These are phyloP conservation scores for Psilocybe subaeruginosa DNA, from an alignment of 768 basidiomycete species.

Conservation along the genomic window DNA sequence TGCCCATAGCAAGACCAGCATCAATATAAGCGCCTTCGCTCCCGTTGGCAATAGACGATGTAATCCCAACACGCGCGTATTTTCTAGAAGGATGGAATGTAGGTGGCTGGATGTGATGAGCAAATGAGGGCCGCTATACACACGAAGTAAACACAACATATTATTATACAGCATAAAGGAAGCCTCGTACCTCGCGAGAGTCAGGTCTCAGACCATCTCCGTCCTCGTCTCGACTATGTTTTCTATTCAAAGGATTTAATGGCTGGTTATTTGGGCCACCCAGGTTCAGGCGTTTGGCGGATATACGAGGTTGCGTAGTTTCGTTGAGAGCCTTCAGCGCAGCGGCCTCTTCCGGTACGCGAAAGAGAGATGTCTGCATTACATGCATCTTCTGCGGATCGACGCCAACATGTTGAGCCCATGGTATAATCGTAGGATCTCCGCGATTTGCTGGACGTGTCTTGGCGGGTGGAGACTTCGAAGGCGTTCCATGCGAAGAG, in stretches of 20 bases:
- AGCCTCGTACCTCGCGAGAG: slow-evolving; percentile 56
- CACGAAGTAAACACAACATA: neutral
- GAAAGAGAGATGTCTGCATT: slow-evolving; percentile 90
- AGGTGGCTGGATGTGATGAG: slow-evolving; percentile 67
- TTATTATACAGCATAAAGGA: slow-evolving; percentile 1
- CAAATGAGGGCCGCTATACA: slow-evolving; percentile 77
- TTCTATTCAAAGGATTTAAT: slow-evolving; percentile 46
- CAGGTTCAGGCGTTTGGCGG: slow-evolving; percentile 33
- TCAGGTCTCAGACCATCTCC: slow-evolving; percentile 67
- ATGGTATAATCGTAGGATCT: slow-evolving; percentile 62
- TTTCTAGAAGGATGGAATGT: slow-evolving; percentile 78
- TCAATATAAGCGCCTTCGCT: slow-evolving; percentile 73
- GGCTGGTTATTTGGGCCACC: slow-evolving; percentile 35
- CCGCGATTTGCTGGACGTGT: slow-evolving; percentile 28
- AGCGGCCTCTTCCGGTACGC: slow-evolving; percentile 73
- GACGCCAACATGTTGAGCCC: slow-evolving; percentile 75
- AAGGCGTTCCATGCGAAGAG: slow-evolving; percentile 33
- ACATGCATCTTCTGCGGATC: slow-evolving; percentile 90
- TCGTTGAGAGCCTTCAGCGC: slow-evolving; percentile 59
- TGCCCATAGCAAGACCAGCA: slow-evolving; percentile 83
- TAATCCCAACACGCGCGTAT: slow-evolving; percentile 73
- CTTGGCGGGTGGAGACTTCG: slow-evolving; percentile 37
- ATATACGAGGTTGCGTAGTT: slow-evolving; percentile 29
- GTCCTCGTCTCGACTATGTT: slow-evolving; percentile 80
- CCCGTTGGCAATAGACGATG: slow-evolving; percentile 65